A percentile compares a stretch with the other conserved stretches of the same genome.
Evolutionary conservation across 208 protist species (phyloP).

Genomic region (Crithidia fasciculata): DNA sequence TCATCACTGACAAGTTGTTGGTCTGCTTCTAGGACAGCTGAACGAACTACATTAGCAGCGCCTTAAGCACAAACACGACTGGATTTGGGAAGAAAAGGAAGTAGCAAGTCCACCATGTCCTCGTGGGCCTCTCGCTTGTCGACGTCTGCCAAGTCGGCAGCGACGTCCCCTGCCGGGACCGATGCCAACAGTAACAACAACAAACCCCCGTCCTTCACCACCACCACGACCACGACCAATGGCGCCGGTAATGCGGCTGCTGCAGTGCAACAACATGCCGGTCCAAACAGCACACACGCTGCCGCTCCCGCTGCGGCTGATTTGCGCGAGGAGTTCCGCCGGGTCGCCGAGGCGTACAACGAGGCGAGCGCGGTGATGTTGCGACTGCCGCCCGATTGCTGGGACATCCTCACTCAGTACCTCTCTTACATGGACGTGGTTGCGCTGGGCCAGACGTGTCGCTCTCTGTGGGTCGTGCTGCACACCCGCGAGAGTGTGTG

Average conservation of each 20-base stretch:
- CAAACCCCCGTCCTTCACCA: too few relatives aligned
- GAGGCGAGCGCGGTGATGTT: conserved; percentile 30
- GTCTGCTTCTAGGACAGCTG: background rate
- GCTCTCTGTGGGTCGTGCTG: conserved; percentile 44
- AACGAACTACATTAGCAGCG: background rate
- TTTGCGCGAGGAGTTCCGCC: conserved; percentile 36
- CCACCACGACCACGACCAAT: too few relatives aligned
- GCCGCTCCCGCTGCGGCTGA: background rate
- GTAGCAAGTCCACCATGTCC: conserved; percentile 21
- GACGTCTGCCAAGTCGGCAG: conserved; percentile 17
- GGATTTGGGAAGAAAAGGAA: too few relatives aligned
- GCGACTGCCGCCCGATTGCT: conserved; percentile 50
- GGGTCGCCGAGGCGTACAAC: conserved; percentile 34
- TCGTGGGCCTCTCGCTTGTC: conserved; percentile 47
- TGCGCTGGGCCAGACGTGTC: conserved; percentile 57
- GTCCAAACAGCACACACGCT: background rate
- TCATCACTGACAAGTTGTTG: too few relatives aligned
- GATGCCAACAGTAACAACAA: background rate
- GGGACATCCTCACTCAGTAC: conserved; percentile 47
- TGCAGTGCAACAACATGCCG: background rate
- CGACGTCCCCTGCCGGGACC: background rate
- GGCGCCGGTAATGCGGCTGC: background rate
- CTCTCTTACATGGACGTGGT: conserved; percentile 52
- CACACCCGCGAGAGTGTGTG: conserved; percentile 69
- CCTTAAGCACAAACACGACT: too few relatives aligned